Conservation (phyloP, 352 stramenopile genomes). For the Phytophthora ohioensis region DNA sequence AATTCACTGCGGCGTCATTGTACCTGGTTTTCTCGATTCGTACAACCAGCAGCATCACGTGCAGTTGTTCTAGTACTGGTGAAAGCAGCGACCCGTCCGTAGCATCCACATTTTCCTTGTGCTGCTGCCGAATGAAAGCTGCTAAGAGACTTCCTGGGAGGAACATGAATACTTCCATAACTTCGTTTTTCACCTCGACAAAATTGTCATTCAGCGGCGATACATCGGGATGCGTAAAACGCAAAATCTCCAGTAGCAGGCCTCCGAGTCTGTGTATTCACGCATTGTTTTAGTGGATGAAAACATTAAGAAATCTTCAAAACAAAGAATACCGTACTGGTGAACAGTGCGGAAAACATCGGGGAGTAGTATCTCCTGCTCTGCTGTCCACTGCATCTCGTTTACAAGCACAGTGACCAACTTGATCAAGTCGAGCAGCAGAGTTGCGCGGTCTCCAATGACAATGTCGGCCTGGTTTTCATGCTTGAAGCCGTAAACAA, state of each 20-base stretch:
- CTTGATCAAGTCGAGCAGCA: constrained; percentile 68
- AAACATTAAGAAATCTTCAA: not conserved
- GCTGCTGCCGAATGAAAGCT: constrained; percentile 56
- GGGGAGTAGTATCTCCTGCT: constrained; percentile 38
- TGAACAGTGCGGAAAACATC: constrained; percentile 40
- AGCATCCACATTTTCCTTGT: constrained; percentile 2
- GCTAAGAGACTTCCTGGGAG: constrained; percentile 50
- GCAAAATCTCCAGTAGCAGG: constrained; percentile 56
- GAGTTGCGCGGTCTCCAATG: constrained; percentile 28
- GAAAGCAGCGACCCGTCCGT: constrained; percentile 19
- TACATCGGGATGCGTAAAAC: constrained; percentile 36
- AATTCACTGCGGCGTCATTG: not conserved
- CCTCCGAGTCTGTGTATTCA: constrained; percentile 44
- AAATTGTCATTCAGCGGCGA: constrained; percentile 43
- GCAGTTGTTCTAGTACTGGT: constrained; percentile 57
- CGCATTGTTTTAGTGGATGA: too few species aligned
- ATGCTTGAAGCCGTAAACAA: constrained; percentile 47
- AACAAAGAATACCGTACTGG: constrained; percentile 19
- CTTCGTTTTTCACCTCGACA: constrained; percentile 70
- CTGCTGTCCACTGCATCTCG: constrained; percentile 54
- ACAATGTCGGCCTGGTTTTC: constrained; percentile 28
- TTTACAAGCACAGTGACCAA: constrained; percentile 68
- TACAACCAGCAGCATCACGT: constrained; percentile 61
- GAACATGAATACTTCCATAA: constrained; percentile 73
- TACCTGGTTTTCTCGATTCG: constrained; percentile 73